Conservation (phyloP, 257 asterid genomes). For the Solanum bulbocastanum region DNA sequence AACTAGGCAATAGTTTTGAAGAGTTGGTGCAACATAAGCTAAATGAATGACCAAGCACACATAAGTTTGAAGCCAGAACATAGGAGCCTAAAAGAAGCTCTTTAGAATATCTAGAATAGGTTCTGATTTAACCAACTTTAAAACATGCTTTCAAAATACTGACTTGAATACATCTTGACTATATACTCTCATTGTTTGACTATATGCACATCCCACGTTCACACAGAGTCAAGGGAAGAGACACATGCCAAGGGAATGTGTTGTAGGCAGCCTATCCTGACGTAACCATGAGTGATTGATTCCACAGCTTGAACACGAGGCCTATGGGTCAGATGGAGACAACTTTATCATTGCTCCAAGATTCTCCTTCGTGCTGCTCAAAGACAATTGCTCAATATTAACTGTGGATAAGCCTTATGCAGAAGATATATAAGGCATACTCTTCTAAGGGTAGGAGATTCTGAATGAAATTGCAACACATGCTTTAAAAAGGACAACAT, state of each 20-base stretch:
- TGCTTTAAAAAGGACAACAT: background rate
- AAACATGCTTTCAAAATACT: background rate
- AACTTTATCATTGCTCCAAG: background rate
- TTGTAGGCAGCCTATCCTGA: background rate
- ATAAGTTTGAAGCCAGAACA: background rate
- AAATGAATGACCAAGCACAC: background rate
- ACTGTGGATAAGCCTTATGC: background rate
- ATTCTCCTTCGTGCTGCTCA: background rate
- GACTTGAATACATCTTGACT: background rate
- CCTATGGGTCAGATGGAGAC: background rate
- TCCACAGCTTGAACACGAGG: background rate
- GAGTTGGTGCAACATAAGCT: background rate
- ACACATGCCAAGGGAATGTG: background rate
- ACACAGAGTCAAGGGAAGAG: background rate
- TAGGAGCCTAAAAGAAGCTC: background rate
- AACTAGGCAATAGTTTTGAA: background rate
- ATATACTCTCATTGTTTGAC: background rate
- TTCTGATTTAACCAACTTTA: background rate
- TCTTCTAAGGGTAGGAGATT: background rate
- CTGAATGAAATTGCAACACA: background rate
- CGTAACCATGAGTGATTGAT: background rate
- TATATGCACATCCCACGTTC: background rate
- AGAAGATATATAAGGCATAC: background rate
- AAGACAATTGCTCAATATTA: background rate
- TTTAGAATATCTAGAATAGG: background rate